Percentiles rank a stretch among this genome's conserved stretches.
phyloP scores from a whole-genome alignment of 2,329 filamentous ascomycete genomes.

The Aspergillus brasiliensis region DNA sequence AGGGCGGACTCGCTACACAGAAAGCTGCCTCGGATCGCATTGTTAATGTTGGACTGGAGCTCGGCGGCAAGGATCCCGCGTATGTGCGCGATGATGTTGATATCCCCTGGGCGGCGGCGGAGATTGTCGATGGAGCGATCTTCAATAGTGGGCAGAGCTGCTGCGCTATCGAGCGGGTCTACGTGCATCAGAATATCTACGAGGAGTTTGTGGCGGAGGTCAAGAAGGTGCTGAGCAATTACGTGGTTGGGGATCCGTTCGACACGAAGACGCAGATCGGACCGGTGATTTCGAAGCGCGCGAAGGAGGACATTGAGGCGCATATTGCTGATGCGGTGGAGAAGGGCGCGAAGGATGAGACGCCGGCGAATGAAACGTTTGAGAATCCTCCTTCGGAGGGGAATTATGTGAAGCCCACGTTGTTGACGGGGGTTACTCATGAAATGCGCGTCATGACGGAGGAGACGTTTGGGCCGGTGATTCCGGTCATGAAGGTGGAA shows the following conservation, averaged over 20 bases:
- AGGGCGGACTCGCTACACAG: conserved; percentile 79
- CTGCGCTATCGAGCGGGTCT: conserved; percentile 85
- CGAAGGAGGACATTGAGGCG: conserved; percentile 70
- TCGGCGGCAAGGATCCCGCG: conserved; percentile 92
- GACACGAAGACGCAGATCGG: conserved; percentile 75
- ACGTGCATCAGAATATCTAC: conserved; percentile 79
- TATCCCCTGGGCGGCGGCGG: conserved; percentile 80
- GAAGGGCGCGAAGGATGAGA: conserved; percentile 78
- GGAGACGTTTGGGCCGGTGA: conserved; percentile 90
- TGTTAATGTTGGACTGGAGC: conserved; percentile 80
- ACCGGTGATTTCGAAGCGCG: conserved; percentile 78
- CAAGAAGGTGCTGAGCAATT: conserved; percentile 67
- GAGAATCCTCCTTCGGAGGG: conserved; percentile 67
- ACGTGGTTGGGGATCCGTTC: conserved; percentile 68
- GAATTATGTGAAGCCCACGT: conserved; percentile 81
- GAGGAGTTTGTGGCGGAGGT: conserved; percentile 76
- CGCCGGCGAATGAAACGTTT: conserved; percentile 76
- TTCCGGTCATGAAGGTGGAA: conserved; percentile 84
- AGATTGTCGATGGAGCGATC: conserved; percentile 86
- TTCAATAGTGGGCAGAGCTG: conserved; percentile 97
- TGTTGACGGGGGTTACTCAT: conserved; percentile 76
- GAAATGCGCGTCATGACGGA: conserved; percentile 84
- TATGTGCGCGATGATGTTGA: conserved; percentile 84
- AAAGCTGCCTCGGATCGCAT: conserved; percentile 78
- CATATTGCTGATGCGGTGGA: conserved; percentile 79